phyloP scores from a whole-genome alignment of 257 asterid species.

The Capsicum chinense region DNA sequence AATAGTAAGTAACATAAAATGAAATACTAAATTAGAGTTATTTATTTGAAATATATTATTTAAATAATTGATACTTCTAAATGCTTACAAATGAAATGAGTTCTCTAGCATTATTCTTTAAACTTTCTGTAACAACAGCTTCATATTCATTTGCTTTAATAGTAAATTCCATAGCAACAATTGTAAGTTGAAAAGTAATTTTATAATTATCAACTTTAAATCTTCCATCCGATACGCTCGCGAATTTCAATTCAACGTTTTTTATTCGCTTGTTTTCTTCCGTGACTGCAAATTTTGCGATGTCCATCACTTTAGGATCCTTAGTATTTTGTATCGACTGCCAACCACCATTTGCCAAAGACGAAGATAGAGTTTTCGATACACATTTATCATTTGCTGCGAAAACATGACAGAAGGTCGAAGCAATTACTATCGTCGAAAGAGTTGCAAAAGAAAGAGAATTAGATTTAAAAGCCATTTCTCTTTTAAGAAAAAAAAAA shows the following conservation, averaged over 20 bases:
- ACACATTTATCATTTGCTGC: not conserved
- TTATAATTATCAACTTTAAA: conserved; percentile 17
- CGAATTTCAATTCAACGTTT: not conserved
- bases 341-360: not conserved
- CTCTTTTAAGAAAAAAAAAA: not conserved
- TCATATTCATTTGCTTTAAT: no score
- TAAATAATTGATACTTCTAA: not conserved
- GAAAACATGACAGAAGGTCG: not conserved
- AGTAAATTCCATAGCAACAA: no score
- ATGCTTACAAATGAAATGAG: conserved; percentile 33
- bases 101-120: conserved; percentile 24
- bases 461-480: conserved; percentile 23
- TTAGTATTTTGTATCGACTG: not conserved
- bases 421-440: not conserved
- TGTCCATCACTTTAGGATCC: not conserved
- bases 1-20: not conserved
- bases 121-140: not conserved
- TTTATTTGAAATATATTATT: no score
- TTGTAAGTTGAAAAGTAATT: not conserved
- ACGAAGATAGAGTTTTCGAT: not conserved
- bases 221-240: conserved; percentile 24
- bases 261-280: conserved; percentile 12
- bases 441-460: conserved; percentile 7
- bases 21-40: no score
- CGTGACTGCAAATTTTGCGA: not conserved